A percentile compares a stretch with the other conserved stretches of the same genome.
phyloP scores from a whole-genome alignment of 108 stramenopile genomes.

The Pseudonitzschia pungens region DNA sequence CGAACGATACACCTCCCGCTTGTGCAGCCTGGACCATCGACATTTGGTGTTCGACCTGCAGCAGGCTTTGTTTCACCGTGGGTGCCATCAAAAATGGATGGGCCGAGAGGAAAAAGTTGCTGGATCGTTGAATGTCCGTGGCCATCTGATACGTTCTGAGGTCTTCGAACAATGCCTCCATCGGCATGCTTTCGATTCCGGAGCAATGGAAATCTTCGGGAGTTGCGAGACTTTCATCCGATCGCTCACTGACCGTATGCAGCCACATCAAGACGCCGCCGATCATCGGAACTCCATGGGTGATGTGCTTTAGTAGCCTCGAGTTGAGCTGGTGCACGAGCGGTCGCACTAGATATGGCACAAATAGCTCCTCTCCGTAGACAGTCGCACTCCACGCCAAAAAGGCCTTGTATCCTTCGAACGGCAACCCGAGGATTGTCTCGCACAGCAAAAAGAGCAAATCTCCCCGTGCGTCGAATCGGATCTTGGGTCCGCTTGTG shows the following conservation, averaged over 20 bases:
- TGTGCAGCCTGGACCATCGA: slow-evolving; percentile 60
- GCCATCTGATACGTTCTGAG: slow-evolving; percentile 48
- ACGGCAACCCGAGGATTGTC: slow-evolving; percentile 44
- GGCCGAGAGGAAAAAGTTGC: slow-evolving; percentile 55
- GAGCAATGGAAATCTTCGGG: slow-evolving; percentile 66
- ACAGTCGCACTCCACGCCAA: slow-evolving; percentile 47
- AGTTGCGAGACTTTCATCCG: slow-evolving; percentile 37
- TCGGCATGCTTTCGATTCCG: slow-evolving; percentile 49
- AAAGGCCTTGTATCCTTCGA: slow-evolving; percentile 59
- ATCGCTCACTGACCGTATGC: slow-evolving; percentile 43
- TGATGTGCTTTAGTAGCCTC: slow-evolving; percentile 8
- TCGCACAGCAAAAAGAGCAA: slow-evolving; percentile 40
- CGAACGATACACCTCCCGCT: slow-evolving; percentile 28
- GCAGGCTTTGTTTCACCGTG: slow-evolving; percentile 56
- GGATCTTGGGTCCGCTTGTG: neutral
- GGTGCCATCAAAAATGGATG: slow-evolving; percentile 71
- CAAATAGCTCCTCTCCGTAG: slow-evolving; percentile 50
- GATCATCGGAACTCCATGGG: slow-evolving; percentile 56
- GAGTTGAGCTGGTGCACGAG: slow-evolving; percentile 48
- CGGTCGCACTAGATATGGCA: slow-evolving; percentile 61
- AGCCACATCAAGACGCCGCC: slow-evolving; percentile 69
- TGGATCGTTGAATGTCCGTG: slow-evolving; percentile 34
- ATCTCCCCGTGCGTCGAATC: slow-evolving; percentile 35
- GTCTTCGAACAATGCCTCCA: slow-evolving; percentile 61
- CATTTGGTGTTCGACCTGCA: slow-evolving; percentile 70